These are phyloP conservation scores for Myriosclerotinia curreyana DNA, from an alignment of 2,329 filamentous ascomycete species.

Conservation along the genomic window DNA sequence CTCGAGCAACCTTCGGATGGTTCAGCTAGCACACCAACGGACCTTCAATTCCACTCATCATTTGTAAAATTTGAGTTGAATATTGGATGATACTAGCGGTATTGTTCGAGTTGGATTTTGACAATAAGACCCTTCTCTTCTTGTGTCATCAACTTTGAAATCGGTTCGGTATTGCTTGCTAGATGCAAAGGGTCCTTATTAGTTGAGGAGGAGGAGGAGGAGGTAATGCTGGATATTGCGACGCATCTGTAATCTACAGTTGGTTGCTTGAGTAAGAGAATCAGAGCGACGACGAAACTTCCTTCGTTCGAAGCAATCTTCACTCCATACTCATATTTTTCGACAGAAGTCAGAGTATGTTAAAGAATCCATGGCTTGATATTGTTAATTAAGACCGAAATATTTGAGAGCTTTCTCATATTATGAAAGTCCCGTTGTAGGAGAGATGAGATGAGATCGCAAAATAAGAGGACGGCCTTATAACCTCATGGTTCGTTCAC, in stretches of 20 bases:
- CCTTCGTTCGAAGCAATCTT: not conserved
- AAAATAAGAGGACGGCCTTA: not conserved
- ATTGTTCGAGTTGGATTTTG: not conserved
- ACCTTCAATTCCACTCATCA: not conserved
- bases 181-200: not conserved
- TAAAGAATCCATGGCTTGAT: too few relatives aligned
- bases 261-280: not conserved
- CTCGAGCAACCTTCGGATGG: not conserved
- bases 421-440: not conserved
- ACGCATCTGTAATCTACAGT: not conserved
- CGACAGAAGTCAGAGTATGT: not conserved
- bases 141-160: not conserved
- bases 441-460: not conserved
- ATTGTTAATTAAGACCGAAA: not conserved
- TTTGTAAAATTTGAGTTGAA: not conserved
- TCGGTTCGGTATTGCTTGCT: not conserved
- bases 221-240: not conserved
- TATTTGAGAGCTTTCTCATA: not conserved
- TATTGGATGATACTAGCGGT: not conserved
- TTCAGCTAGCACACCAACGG: not conserved
- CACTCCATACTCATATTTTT: too few relatives aligned
- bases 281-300: not conserved
- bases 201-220: not conserved
- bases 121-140: not conserved
- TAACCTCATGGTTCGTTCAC: not conserved